Conservation (phyloP, 352 stramenopile genomes). For the Pythium aquatile region DNA sequence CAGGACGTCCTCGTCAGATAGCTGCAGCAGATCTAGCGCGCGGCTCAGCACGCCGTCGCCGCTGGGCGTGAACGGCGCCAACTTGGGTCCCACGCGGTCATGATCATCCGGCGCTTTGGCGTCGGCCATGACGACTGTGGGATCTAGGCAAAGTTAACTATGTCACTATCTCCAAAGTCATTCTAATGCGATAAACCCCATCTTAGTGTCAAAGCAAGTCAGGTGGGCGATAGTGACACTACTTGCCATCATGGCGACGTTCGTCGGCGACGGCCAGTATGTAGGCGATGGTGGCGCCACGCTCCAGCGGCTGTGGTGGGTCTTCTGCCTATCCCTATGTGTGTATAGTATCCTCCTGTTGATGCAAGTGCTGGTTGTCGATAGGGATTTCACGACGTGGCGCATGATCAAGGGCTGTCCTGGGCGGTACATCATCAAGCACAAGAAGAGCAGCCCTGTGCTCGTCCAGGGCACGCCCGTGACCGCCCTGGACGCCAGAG, state of each 20-base stretch:
- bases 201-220: not conserved
- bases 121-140: conserved; percentile 5
- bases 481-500: conserved; percentile 32
- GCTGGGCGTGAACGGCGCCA: conserved; percentile 82
- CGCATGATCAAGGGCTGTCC: conserved; percentile 77
- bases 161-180: conserved; percentile 9
- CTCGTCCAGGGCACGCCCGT: conserved; percentile 32
- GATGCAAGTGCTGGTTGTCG: not conserved
- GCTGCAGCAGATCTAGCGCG: conserved; percentile 63
- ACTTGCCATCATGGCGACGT: conserved; percentile 19
- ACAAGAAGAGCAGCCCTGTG: conserved; percentile 42
- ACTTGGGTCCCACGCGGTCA: conserved; percentile 40
- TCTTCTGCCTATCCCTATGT: not conserved
- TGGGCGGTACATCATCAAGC: conserved; percentile 60
- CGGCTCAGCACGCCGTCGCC: conserved; percentile 57
- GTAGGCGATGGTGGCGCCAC: conserved; percentile 46
- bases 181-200: not conserved
- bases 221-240: conserved; percentile 4
- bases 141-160: not conserved
- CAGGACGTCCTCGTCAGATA: conserved; percentile 51
- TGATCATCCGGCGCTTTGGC: conserved; percentile 1
- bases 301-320: conserved; percentile 54
- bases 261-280: conserved; percentile 51
- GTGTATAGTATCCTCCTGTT: not conserved
- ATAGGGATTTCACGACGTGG: conserved; percentile 58